These are phyloP conservation scores for Boehmeria nivea DNA, from an alignment of 306 rosid genomes.

Conservation along the genomic window DNA sequence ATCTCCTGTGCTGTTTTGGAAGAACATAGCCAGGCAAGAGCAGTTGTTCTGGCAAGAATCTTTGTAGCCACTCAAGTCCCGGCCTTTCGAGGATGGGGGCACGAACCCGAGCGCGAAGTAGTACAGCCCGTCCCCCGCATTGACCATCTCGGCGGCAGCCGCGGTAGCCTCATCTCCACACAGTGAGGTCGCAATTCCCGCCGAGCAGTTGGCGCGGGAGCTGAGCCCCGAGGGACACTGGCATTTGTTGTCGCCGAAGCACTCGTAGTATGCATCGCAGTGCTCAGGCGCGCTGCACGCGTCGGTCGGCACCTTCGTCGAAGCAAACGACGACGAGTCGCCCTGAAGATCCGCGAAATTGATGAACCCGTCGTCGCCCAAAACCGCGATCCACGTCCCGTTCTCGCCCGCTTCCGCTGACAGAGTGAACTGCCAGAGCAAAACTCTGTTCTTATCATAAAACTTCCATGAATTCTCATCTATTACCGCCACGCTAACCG, in stretches of 20 bases:
- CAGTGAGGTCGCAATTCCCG: slow-evolving; percentile 47
- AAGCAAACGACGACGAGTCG: slow-evolving; percentile 15
- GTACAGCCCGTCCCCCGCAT: slow-evolving; percentile 45
- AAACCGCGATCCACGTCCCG: slow-evolving; percentile 64
- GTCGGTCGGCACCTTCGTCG: slow-evolving; percentile 48
- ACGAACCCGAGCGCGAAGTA: slow-evolving; percentile 68
- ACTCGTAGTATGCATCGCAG: slow-evolving; percentile 61
- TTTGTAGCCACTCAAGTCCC: slow-evolving; percentile 54
- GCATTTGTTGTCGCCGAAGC: slow-evolving; percentile 41
- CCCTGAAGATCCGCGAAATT: slow-evolving; percentile 48
- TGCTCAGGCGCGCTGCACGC: slow-evolving; percentile 65
- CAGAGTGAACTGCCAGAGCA: slow-evolving; percentile 65
- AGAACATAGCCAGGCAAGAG: slow-evolving; percentile 78
- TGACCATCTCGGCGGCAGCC: slow-evolving; percentile 26
- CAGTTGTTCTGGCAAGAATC: slow-evolving; percentile 58
- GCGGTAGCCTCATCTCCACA: slow-evolving; percentile 28
- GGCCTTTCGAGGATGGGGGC: slow-evolving; percentile 46
- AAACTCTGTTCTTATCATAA: slow-evolving; percentile 48
- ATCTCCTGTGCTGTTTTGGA: slow-evolving; percentile 56
- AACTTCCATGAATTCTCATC: slow-evolving; percentile 79
- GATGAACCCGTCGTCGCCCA: slow-evolving; percentile 68
- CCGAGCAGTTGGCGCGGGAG: slow-evolving; percentile 46
- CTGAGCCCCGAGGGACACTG: slow-evolving; percentile 70
- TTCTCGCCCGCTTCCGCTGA: slow-evolving; percentile 29
- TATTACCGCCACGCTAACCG: slow-evolving; percentile 43